Evolutionary conservation across 2,329 filamentous ascomycete genomes (phyloP), one percentile per base, ranked within the genome.

Genomic region (Cladosporium colombiae): DNA sequence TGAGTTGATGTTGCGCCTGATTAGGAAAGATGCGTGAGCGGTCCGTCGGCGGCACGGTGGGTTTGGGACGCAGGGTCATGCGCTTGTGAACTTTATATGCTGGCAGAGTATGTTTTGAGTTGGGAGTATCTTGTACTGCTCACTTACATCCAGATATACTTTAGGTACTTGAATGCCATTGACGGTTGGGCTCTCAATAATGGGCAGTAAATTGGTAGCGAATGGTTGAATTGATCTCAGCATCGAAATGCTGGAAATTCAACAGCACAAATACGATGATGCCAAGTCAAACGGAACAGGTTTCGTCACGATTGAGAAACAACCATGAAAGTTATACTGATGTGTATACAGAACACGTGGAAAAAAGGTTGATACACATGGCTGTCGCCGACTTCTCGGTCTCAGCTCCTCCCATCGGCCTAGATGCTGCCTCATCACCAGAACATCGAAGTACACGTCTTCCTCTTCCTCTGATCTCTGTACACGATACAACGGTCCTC

Each of bases 31-130:
- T 44, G 56, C 56, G 56, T 13, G 29, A 5, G 31, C 52, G 52
- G 52, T 55, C 52, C 55, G 55, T 10, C 0, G 21, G 55, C 31
- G 55, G 55, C 29, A 10, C 55, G 49, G 55, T 57, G 55, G 55
- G 21, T 16, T 40, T 57, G 21, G 33, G 27, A 57, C 31, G 55
- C 55, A 57, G 55, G 55, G 55, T 57, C 55, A 55, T 55, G 18
- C 52, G 29, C 52, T 55, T 55, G 52, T 55, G 52, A 55, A 55
- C 50, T 33, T 29, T 53, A 33, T 53, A 31, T 53, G 16, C 29
- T 25, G 50, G 25, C 13, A 16, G 25, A n/a, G 18, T 10, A 5
- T 44, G 18, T 21, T n/a, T 44, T 21, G 40, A 44, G 40, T n/a
- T 44, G 18, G 18, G 40, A 44, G 40, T 44, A 21, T 44, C 18